These are phyloP conservation scores for Hypoxylon sp. DNA, from an alignment of 2,329 filamentous ascomycete genomes.

Conservation along the genomic window DNA sequence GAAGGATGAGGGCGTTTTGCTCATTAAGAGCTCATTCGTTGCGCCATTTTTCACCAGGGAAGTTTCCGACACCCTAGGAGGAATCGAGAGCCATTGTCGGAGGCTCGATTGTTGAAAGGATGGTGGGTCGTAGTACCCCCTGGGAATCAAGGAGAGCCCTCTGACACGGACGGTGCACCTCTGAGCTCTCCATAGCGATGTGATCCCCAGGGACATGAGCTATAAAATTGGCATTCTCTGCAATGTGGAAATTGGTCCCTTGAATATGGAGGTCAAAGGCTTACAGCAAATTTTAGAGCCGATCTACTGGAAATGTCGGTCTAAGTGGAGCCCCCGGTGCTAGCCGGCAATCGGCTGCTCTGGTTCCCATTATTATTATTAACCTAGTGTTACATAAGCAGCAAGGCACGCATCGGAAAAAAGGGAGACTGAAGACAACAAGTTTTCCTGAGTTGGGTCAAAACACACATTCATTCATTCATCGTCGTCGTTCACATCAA, in stretches of 20 bases:
- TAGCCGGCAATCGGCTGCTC: constrained; percentile 17
- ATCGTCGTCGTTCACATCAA: not conserved
- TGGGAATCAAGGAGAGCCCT: constrained; percentile 51
- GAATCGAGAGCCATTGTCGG: constrained; percentile 43
- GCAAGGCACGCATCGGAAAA: not conserved
- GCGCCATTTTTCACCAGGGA: not conserved
- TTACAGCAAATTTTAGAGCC: constrained; percentile 24
- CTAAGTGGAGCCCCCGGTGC: constrained; percentile 8
- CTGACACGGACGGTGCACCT: constrained; percentile 41
- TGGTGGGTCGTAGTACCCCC: constrained; percentile 43
- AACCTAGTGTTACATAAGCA: not conserved
- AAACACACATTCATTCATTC: not conserved
- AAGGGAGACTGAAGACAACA: not conserved
- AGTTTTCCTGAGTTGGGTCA: not conserved
- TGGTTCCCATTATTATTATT: constrained; percentile 18
- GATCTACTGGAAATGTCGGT: constrained; percentile 3
- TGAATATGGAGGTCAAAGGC: not conserved
- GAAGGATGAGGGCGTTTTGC: constrained; percentile 26
- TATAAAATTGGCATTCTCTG: constrained; percentile 50
- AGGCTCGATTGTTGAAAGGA: constrained; percentile 20
- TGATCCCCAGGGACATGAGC: constrained; percentile 55
- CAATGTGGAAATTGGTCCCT: constrained; percentile 22
- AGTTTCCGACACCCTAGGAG: constrained; percentile 5
- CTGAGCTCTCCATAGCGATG: constrained; percentile 52
- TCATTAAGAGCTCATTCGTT: constrained; percentile 2